Percentiles rank a stretch among this genome's conserved stretches.
These are phyloP conservation scores for Lyophyllum decastes DNA, from an alignment of 768 basidiomycete species.

Conservation along the genomic window DNA sequence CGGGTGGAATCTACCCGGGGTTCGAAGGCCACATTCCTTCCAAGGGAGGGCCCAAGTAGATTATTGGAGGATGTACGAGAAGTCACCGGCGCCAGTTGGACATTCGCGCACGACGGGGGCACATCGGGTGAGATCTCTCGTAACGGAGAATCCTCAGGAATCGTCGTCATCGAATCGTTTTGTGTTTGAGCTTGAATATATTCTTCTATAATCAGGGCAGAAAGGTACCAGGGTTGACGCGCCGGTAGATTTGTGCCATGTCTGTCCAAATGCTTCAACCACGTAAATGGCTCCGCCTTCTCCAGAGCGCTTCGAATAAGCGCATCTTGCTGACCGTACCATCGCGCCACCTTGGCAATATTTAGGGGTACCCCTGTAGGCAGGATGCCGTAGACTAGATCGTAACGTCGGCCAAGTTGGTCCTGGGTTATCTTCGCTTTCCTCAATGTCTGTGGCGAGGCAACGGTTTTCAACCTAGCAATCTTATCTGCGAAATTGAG, in stretches of 20 bases:
- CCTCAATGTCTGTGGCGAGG: conserved; percentile 54
- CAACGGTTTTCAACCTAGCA: conserved; percentile 47
- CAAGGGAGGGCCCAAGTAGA: conserved; percentile 39
- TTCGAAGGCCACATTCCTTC: conserved; percentile 53
- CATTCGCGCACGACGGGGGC: conserved; percentile 19
- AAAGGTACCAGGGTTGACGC: conserved; percentile 61
- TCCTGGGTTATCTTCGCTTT: conserved; percentile 67
- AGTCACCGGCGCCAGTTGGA: conserved; percentile 21
- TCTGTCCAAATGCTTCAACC: conserved; percentile 69
- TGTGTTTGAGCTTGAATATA: conserved; percentile 46
- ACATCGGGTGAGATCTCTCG: conserved; percentile 19
- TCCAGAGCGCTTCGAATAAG: conserved; percentile 55
- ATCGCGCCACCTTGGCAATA: conserved; percentile 53
- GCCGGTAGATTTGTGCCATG: conserved; percentile 28
- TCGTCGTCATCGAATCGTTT: conserved; percentile 40
- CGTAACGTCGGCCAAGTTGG: conserved; percentile 69
- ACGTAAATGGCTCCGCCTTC: conserved; percentile 68
- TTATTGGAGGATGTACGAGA: conserved; percentile 38
- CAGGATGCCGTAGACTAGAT: conserved; percentile 45
- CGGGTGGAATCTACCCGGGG: conserved; percentile 49
- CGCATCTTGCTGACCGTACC: conserved; percentile 57
- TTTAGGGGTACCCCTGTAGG: conserved; percentile 37
- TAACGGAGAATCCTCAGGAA: conserved; percentile 40
- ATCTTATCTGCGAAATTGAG: conserved; percentile 51
- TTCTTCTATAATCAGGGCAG: conserved; percentile 71